phyloP scores from a whole-genome alignment of 805 yeast genomes.

The Zygotorulaspora sp. region DNA sequence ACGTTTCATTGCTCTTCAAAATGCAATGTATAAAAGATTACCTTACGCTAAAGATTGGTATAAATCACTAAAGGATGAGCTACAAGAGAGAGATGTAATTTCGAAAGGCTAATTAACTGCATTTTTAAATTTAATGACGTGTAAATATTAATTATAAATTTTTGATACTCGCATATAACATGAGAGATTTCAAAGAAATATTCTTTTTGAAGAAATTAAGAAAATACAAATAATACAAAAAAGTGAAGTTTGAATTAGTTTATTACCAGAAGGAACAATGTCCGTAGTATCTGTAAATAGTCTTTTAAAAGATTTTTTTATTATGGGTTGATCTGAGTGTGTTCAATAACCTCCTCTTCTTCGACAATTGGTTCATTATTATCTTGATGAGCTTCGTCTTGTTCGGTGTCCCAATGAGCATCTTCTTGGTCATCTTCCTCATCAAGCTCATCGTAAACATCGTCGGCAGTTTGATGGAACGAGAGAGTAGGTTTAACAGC shows the following conservation, averaged over 20 bases:
- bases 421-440: conserved; percentile 39
- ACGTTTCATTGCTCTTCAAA: conserved; percentile 23
- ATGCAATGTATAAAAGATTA: conserved; percentile 30
- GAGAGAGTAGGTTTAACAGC: conserved; percentile 91
- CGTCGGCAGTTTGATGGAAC: conserved; percentile 70
- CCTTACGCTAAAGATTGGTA: conserved; percentile 35
- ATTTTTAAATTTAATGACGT: not conserved
- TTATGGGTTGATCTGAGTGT: not conserved
- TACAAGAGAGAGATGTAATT: conserved; percentile 24
- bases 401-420: conserved; percentile 13
- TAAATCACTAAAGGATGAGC: conserved; percentile 30
- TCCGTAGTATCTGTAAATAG: no score
- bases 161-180: not conserved
- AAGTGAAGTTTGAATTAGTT: conserved; percentile 1
- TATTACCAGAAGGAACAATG: no score
- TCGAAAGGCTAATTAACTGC: no score
- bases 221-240: conserved; percentile 10
- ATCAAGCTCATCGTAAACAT: conserved; percentile 49
- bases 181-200: conserved; percentile 2
- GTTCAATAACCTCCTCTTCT: conserved; percentile 13
- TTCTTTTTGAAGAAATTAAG: conserved; percentile 4
- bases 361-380: conserved; percentile 6
- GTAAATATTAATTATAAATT: not conserved
- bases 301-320: not conserved
- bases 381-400: not conserved